These are phyloP conservation scores for Solanum chilense DNA, from an alignment of 257 asterid genomes.

Conservation along the genomic window DNA sequence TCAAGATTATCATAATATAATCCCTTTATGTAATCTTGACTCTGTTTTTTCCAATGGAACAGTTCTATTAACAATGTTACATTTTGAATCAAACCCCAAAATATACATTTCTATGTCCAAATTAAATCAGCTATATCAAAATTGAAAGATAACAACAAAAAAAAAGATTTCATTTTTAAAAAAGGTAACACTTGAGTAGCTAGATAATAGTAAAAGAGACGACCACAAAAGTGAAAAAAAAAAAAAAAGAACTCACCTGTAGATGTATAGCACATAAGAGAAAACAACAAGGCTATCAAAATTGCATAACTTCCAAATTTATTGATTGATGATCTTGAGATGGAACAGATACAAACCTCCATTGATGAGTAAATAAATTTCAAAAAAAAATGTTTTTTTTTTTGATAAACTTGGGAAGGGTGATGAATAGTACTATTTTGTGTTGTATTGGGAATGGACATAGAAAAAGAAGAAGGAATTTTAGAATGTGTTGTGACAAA, in stretches of 20 bases:
- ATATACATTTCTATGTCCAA: background rate
- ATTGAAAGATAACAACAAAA: background rate
- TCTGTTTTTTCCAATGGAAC: background rate
- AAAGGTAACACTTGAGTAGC: background rate
- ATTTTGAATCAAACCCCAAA: background rate
- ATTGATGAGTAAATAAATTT: background rate
- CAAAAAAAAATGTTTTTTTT: background rate
- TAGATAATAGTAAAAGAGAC: background rate
- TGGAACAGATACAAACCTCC: slow-evolving; percentile 1
- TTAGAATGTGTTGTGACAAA: background rate
- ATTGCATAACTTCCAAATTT: background rate
- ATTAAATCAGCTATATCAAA: background rate
- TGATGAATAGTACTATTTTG: background rate
- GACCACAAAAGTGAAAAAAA: background rate
- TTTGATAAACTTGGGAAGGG: background rate
- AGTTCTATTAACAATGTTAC: background rate
- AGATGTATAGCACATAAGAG: slow-evolving; percentile 3
- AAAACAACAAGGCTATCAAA: slow-evolving; percentile 3
- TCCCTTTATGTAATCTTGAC: background rate
- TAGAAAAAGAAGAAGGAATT: background rate
- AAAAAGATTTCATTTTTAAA: background rate
- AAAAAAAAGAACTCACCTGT: slow-evolving; percentile 9
- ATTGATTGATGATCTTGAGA: background rate
- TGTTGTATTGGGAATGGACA: background rate
- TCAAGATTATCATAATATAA: background rate